Conservation (phyloP, 2,329 filamentous ascomycete species). For the Orbilia ellipsospora region DNA sequence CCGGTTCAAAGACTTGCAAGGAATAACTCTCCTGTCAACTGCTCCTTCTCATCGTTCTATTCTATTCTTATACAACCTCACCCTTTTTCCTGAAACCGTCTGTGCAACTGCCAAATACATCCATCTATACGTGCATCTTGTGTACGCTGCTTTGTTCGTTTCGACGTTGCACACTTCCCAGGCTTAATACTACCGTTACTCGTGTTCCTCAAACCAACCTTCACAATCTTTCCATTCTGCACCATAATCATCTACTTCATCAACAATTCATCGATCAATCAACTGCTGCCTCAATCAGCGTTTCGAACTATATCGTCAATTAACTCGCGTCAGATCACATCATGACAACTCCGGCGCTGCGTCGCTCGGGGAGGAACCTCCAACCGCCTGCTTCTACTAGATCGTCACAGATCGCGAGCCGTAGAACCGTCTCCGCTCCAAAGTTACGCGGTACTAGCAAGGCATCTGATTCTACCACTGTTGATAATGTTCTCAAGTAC, state of each 20-base stretch:
- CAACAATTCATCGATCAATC: neutral
- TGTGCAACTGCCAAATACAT: slow-evolving; percentile 2
- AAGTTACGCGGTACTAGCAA: slow-evolving; percentile 4
- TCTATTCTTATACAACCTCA: neutral
- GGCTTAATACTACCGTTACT: neutral
- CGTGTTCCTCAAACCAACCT: neutral
- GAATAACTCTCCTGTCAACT: neutral
- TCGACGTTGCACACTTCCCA: slow-evolving; percentile 3
- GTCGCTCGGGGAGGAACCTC: slow-evolving; percentile 43
- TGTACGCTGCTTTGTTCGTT: slow-evolving; percentile 14
- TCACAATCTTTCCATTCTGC: neutral
- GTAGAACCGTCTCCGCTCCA: slow-evolving; percentile 9
- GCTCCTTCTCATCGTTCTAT: neutral
- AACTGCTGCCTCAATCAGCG: neutral
- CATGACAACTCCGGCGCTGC: slow-evolving; percentile 25
- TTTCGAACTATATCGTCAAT: neutral
- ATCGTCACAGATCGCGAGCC: neutral
- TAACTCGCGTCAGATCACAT: neutral
- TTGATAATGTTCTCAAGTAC: slow-evolving; percentile 14
- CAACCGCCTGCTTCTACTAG: slow-evolving; percentile 7
- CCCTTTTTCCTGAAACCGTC: neutral
- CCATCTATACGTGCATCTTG: slow-evolving; percentile 2
- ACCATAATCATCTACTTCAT: neutral
- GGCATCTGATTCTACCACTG: neutral
- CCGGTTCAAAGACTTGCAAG: too few relatives aligned